Conservation (phyloP, 2,329 filamentous ascomycete species). For the Colletotrichum scovillei region DNA sequence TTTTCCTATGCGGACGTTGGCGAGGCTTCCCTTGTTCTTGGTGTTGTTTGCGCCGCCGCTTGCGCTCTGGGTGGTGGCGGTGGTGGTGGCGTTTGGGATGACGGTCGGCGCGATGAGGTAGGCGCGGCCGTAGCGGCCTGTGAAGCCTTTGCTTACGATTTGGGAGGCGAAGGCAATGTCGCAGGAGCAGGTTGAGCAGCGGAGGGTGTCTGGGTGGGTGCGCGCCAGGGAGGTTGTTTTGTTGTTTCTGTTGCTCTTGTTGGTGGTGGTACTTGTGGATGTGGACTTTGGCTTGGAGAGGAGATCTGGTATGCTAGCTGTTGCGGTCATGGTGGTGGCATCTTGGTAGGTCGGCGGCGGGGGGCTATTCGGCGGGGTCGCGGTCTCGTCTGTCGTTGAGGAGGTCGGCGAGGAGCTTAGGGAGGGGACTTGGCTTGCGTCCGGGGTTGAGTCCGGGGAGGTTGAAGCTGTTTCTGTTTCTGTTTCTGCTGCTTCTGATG, state of each 20-base stretch:
- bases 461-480: constrained; percentile 26
- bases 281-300: background rate
- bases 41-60: constrained; percentile 45
- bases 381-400: constrained; percentile 45
- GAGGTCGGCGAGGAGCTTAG: constrained; percentile 49
- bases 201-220: constrained; percentile 64
- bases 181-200: constrained; percentile 68
- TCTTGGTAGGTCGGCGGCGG: constrained; percentile 40
- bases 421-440: constrained; percentile 44
- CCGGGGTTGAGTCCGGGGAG: constrained; percentile 36
- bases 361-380: constrained; percentile 38
- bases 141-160: constrained; percentile 75
- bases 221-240: constrained; percentile 47
- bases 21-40: constrained; percentile 48
- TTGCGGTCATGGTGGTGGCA: background rate
- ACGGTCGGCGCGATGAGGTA: constrained; percentile 64
- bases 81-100: constrained; percentile 53
- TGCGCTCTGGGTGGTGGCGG: constrained; percentile 68
- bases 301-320: background rate
- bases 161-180: constrained; percentile 72
- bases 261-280: background rate
- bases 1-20: constrained; percentile 67
- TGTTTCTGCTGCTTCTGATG: no score
- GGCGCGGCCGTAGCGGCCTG: constrained; percentile 72
- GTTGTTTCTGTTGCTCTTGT: no score